A percentile compares a stretch with the other conserved stretches of the same genome.
Evolutionary conservation across 768 basidiomycete genomes (phyloP).

Genomic region (Hypholoma fasciculare): DNA sequence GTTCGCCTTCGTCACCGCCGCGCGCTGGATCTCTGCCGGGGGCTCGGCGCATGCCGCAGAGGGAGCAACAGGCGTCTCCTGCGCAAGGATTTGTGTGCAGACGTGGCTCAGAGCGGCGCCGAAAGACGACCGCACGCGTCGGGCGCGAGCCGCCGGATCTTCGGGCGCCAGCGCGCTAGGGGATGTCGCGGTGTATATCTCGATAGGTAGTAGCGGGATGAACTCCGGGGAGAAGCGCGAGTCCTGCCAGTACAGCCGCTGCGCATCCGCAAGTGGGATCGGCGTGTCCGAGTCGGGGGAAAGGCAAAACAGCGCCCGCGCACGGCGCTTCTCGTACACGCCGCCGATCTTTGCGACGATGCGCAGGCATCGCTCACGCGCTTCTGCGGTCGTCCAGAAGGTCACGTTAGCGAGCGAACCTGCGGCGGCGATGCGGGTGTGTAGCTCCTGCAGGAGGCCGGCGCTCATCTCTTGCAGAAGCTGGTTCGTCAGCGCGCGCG

Average conservation of each 20-base stretch:
- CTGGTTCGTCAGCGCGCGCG: constrained; percentile 71
- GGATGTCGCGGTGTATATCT: constrained; percentile 38
- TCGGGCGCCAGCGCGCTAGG: constrained; percentile 1
- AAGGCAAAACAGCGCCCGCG: constrained; percentile 54
- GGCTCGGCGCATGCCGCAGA: not conserved
- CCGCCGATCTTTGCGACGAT: constrained; percentile 86
- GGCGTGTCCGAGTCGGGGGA: not conserved
- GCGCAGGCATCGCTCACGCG: constrained; percentile 66
- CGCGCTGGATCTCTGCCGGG: constrained; percentile 46
- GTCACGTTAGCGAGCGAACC: constrained; percentile 30
- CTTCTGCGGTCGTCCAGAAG: constrained; percentile 85
- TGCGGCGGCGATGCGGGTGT: constrained; percentile 37
- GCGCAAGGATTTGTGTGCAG: constrained; percentile 54
- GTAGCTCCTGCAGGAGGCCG: constrained; percentile 62
- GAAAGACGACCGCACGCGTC: constrained; percentile 28
- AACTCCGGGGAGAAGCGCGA: constrained; percentile 58
- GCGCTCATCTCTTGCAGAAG: constrained; percentile 72
- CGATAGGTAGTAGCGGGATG: constrained; percentile 60
- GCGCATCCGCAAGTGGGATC: constrained; percentile 28
- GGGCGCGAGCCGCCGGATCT: not conserved
- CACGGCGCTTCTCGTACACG: constrained; percentile 60
- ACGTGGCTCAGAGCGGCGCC: constrained; percentile 49
- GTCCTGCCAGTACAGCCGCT: constrained; percentile 56
- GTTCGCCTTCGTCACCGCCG: constrained; percentile 53
- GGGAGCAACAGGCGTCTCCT: constrained; percentile 30